These are phyloP conservation scores for Volvox reticuliferus DNA, from an alignment of 139 green algal species.

Conservation along the genomic window DNA sequence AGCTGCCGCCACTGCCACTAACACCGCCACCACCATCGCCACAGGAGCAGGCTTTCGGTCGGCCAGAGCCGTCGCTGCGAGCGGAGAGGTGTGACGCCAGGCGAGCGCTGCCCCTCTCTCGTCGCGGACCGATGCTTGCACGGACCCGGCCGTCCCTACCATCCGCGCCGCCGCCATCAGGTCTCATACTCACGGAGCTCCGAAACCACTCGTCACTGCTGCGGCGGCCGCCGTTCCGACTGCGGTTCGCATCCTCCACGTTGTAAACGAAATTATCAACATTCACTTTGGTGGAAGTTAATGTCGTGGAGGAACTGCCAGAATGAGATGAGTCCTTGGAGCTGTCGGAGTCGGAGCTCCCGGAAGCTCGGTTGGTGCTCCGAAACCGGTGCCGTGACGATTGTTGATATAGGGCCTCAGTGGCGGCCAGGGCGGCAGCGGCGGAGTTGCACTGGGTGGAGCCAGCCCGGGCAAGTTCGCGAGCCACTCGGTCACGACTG, in stretches of 20 bases:
- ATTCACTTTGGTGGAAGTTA: no score
- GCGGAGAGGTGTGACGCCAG: no score
- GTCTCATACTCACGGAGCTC: no score
- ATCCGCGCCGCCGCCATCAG: no score
- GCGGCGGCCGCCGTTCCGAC: no score
- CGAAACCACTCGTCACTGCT: no score
- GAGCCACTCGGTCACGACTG: not conserved
- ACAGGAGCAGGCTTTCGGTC: not conserved
- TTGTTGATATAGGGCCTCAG: not conserved
- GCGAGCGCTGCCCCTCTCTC: no score
- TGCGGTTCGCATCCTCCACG: no score
- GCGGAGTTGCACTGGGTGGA: not conserved
- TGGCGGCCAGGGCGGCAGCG: not conserved
- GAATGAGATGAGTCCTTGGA: not conserved
- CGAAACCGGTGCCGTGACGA: not conserved
- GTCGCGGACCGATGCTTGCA: no score
- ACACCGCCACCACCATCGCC: not conserved
- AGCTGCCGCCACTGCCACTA: not conserved
- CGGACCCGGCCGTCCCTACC: no score
- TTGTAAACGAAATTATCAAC: no score
- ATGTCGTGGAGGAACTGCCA: no score
- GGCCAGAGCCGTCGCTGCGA: not conserved
- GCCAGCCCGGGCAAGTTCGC: not conserved
- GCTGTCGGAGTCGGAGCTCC: conserved; percentile 16
- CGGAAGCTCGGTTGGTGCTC: not conserved